phyloP scores from a whole-genome alignment of 495 filamentous ascomycete species.

The Lepraria neglecta region DNA sequence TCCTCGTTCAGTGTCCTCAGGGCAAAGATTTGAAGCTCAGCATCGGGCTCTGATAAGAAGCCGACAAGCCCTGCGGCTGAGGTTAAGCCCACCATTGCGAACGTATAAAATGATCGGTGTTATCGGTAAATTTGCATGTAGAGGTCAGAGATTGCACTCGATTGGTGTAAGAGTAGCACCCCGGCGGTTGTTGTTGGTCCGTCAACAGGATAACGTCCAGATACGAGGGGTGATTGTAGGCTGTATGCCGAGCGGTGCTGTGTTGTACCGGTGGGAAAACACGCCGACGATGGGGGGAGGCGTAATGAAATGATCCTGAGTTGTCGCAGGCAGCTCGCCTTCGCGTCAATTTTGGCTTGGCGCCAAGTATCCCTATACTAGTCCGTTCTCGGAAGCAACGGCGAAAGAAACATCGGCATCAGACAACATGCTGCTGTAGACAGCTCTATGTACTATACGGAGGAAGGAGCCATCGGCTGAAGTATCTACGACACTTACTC shows the following conservation, averaged over 20 bases:
- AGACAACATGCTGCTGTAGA: not conserved
- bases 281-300: not conserved
- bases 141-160: not conserved
- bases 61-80: conserved; percentile 92
- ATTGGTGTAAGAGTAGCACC: not conserved
- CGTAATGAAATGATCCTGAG: not conserved
- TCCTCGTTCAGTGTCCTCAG: conserved; percentile 89
- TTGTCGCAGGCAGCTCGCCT: not conserved
- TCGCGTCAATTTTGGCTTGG: not conserved
- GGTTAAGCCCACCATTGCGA: conserved; percentile 81
- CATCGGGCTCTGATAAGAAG: conserved; percentile 90
- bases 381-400: not conserved
- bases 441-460: not conserved
- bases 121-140: not conserved
- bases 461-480: not conserved
- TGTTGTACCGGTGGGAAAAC: not conserved
- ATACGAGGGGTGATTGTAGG: not conserved
- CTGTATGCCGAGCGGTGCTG: not conserved
- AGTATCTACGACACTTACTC: not conserved
- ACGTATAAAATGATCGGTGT: not conserved
- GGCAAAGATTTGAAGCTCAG: conserved; percentile 86
- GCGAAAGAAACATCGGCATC: not conserved
- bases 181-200: not conserved
- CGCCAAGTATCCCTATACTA: conserved; percentile 1
- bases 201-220: not conserved